Base-by-base conservation (phyloP, 2,329 filamentous ascomycete species). In the Verticillium tricorpus region DNA sequence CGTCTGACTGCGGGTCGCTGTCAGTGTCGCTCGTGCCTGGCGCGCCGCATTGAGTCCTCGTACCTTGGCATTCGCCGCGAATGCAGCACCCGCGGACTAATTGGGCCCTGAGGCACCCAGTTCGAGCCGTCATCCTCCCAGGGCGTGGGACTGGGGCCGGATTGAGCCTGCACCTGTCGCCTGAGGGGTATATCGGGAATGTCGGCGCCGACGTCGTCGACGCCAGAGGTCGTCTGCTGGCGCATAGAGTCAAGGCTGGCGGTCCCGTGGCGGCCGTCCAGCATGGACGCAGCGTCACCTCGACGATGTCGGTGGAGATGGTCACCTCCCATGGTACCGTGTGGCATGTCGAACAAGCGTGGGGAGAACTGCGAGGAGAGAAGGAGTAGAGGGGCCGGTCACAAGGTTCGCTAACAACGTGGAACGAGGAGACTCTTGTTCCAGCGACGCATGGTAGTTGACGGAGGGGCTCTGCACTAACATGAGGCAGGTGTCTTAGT, bases 121-220 rank as follows among this genome's bases (percentile, higher is more conserved):
- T 63, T 59, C 14, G 32, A 50, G 12, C 62, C 59, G 15, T 65
- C 62, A 14, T 64, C 62, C 14, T 59, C 61, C 62, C 64, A 65
- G 14, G 56, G 57, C 34, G 22, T 40, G 19, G 37, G 25, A 22
- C 25, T 58, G 19, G 45, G 11, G 19, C 45, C 45, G 9, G 19
- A 22, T 22, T 25, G 22, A 11, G 17, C 55, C 12, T 39, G 57
- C 15, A 6, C 25, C 39, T 58, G 22, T 28, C 62, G 65, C 57
- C 64, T 67, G 28, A 63, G 40, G 6, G 69, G 67, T 22, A 70
- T 66, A n/a, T 70, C 69, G 14, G 64, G 62, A n/a, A 69, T 65
- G 9, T 65, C 64, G 7, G 62, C 65, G 32, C 61, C 64, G 3
- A 62, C 64, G 12, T 66, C 65, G 15, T 52, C n/a, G 5, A 52